A percentile compares a stretch with the other conserved stretches of the same genome.
Conservation (phyloP, 23 red algal genomes). For the Agarophyton chilense region DNA sequence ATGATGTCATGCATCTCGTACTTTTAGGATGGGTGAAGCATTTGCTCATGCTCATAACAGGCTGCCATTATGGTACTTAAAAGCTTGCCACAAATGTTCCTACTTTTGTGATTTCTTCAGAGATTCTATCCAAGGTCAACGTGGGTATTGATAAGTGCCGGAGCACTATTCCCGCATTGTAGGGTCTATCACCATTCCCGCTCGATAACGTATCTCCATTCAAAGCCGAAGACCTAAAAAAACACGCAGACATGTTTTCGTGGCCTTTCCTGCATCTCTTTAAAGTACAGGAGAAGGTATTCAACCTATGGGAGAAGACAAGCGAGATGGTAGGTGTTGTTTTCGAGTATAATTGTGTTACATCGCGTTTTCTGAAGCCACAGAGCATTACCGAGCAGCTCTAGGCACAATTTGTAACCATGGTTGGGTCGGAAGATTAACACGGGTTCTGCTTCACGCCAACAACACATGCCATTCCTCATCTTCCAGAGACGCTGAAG, state of each 20-base stretch:
- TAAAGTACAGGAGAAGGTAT: not conserved
- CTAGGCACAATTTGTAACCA: not conserved
- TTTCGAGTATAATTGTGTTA: not conserved
- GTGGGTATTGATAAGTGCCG: no score
- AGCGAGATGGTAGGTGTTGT: not conserved
- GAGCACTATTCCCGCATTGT: no score
- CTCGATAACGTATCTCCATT: no score
- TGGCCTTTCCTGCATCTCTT: not conserved
- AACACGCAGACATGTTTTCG: not conserved
- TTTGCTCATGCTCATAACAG: no score
- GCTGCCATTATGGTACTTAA: no score
- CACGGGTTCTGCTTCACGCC: conserved; percentile 8
- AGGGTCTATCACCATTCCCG: no score
- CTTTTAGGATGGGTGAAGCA: no score
- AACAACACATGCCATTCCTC: not conserved
- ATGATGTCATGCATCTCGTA: no score
- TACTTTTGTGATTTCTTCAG: no score
- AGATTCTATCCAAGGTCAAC: no score
- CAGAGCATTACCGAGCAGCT: not conserved
- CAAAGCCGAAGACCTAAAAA: conserved; percentile 19
- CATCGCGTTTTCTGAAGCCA: not conserved
- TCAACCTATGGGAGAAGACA: not conserved
- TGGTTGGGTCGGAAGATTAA: not conserved
- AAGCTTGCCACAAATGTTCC: no score
- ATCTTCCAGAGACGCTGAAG: not conserved